Percentiles rank a stretch among this genome's conserved stretches.
phyloP scores from a whole-genome alignment of 2,329 filamentous ascomycete species.

The Fusarium coicis region DNA sequence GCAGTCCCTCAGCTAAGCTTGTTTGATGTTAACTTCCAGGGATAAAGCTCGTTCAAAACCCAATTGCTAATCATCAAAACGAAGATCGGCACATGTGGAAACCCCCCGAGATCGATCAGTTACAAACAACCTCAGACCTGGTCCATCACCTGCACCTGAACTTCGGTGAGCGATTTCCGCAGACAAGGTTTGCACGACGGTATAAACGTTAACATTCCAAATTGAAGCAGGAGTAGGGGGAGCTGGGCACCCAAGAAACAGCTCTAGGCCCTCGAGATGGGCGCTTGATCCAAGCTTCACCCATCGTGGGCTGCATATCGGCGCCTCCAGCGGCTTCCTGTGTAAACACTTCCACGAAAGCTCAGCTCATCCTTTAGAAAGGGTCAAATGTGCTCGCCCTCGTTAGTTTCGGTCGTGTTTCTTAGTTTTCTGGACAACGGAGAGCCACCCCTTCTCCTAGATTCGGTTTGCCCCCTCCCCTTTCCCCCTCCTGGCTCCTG shows the following conservation, averaged over 20 bases:
- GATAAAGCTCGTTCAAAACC: background rate
- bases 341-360: background rate
- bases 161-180: background rate
- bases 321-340: background rate
- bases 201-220: constrained; percentile 7
- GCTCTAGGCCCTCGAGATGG: background rate
- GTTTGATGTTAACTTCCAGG: constrained; percentile 1
- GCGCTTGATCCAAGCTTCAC: constrained; percentile 6
- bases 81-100: background rate
- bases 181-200: background rate
- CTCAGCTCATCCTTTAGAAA: background rate
- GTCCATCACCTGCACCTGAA: background rate
- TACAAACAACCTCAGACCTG: background rate
- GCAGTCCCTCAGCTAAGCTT: background rate
- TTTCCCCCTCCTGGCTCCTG: background rate
- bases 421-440: background rate
- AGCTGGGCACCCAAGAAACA: background rate
- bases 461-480: background rate
- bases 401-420: background rate
- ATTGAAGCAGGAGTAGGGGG: background rate
- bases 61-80: background rate
- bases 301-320: background rate
- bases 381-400: background rate
- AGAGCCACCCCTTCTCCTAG: background rate
- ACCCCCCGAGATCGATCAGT: background rate